Conservation (phyloP, 129 eudicot genomes). For the Lactuca sativa region DNA sequence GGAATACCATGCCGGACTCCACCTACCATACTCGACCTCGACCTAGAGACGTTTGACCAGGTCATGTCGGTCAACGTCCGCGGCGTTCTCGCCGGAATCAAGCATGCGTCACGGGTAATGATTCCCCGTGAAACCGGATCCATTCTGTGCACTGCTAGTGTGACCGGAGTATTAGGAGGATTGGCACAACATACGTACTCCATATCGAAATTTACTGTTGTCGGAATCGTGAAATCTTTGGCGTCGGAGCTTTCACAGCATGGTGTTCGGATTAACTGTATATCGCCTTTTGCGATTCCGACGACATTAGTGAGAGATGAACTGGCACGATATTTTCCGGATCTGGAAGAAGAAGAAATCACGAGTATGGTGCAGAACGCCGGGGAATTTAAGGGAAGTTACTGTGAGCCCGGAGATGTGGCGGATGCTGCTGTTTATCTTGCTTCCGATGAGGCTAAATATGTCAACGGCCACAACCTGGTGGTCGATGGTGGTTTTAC, state of each 20-base stretch:
- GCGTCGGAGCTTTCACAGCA: slow-evolving; percentile 65
- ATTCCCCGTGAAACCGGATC: slow-evolving; percentile 63
- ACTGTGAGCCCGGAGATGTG: slow-evolving; percentile 67
- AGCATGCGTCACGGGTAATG: slow-evolving; percentile 91
- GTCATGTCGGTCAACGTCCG: slow-evolving; percentile 81
- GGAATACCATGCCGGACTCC: slow-evolving; percentile 80
- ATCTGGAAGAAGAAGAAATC: slow-evolving; percentile 35
- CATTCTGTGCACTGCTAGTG: slow-evolving; percentile 85
- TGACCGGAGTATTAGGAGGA: slow-evolving; percentile 74
- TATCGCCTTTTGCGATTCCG: slow-evolving; percentile 79
- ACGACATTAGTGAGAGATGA: slow-evolving; percentile 68
- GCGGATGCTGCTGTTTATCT: slow-evolving; percentile 84
- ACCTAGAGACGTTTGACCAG: slow-evolving; percentile 59
- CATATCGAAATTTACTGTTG: slow-evolving; percentile 57
- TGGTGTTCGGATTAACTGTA: slow-evolving; percentile 71
- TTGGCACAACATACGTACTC: slow-evolving; percentile 74
- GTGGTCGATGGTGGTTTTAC: slow-evolving; percentile 96
- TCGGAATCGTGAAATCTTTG: slow-evolving; percentile 64
- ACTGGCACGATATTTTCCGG: slow-evolving; percentile 48
- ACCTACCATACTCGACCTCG: slow-evolving; percentile 64
- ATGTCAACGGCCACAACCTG: slow-evolving; percentile 78
- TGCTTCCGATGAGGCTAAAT: slow-evolving; percentile 92
- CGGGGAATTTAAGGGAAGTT: slow-evolving; percentile 47
- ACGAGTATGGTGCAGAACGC: slow-evolving; percentile 44
- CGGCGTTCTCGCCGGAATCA: slow-evolving; percentile 74